Conservation (phyloP, 2,329 filamentous ascomycete genomes). For the Hymenoscyphus occultus region DNA sequence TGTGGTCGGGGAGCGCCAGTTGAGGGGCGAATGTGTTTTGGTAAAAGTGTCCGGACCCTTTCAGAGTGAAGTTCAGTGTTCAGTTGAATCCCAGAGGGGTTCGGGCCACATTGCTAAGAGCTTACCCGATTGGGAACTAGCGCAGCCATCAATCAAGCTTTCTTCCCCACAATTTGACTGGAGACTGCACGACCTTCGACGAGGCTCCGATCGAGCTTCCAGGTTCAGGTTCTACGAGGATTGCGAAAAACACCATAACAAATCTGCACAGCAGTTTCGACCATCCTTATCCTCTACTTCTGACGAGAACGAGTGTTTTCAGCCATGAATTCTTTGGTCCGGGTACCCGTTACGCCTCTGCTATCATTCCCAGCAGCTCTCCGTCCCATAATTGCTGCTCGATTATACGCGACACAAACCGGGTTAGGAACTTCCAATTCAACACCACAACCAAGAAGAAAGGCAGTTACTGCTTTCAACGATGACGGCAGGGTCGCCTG, state of each 20-base stretch:
- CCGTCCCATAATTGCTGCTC: slow-evolving; percentile 41
- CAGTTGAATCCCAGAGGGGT: not conserved
- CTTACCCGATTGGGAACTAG: no score
- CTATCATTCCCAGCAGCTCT: slow-evolving; percentile 39
- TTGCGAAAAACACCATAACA: no score
- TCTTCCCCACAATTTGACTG: no score
- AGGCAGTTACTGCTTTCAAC: slow-evolving; percentile 76
- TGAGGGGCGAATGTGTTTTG: not conserved
- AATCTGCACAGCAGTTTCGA: not conserved
- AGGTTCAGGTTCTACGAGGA: no score
- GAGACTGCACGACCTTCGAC: no score
- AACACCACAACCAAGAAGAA: slow-evolving; percentile 49
- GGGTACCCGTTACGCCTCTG: slow-evolving; percentile 32
- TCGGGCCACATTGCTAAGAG: slow-evolving; percentile 30
- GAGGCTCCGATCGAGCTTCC: no score
- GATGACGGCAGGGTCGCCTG: slow-evolving; percentile 82
- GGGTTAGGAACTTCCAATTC: slow-evolving; percentile 39
- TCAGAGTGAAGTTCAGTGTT: slow-evolving; percentile 9
- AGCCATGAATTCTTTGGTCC: slow-evolving; percentile 26
- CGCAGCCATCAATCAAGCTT: no score
- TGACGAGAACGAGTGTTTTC: not conserved
- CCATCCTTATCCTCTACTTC: not conserved
- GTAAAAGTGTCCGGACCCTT: slow-evolving; percentile 17
- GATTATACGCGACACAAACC: slow-evolving; percentile 58
- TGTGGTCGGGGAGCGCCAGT: not conserved